Base-by-base conservation (phyloP, 2,329 filamentous ascomycete species). In the Diaporthe sp. region DNA sequence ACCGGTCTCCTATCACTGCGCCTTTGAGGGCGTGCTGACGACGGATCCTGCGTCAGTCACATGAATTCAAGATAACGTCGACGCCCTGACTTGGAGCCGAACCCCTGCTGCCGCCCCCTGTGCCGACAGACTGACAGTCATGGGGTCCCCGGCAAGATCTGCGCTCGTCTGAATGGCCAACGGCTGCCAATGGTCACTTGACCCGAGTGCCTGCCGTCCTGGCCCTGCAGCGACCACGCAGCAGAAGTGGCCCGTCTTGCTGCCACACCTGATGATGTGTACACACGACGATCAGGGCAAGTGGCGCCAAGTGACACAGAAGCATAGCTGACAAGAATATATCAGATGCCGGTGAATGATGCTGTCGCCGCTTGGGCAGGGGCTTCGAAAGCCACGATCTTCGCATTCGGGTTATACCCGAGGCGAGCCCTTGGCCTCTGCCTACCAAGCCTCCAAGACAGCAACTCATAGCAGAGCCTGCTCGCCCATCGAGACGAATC, bases 131-230 rank as follows among this genome's bases (percentile, higher is more conserved):
- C 15, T 70, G 65, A 70, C 65, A 70, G 49, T 58, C 53, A 39
- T 68, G 72, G 51, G 67, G 65, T 44, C 58, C 70, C 72, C 55
- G 42, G 42, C 72, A 49, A 63, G 58, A 65, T 74, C 71, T 42
- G 65, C n/a, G 44, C 25, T 65, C 71, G 17, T 37, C 39, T 63
- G 57, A 73, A 73, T 68, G 75, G 53, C 71, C 60, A 53, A 75
- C 60, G 42, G 67, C 72, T 49, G 72, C 28, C 12, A 44, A 51
- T 37, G 60, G 58, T 74, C 75, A 76, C 57, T 74, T 74, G 75
- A 73, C 71, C 73, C 47, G 6, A 57, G 55, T 73, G 71, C 61
- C 74, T 73, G 61, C 44, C 71, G 60, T 70, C 51, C 42, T 70
- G 37, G 42, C 37, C 15, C 34, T 49, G 31, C 44, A 61, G 42